A percentile compares a stretch with the other conserved stretches of the same genome.
These are phyloP conservation scores for Microcyclospora pomicola DNA, from an alignment of 2,329 filamentous ascomycete genomes.

Conservation along the genomic window DNA sequence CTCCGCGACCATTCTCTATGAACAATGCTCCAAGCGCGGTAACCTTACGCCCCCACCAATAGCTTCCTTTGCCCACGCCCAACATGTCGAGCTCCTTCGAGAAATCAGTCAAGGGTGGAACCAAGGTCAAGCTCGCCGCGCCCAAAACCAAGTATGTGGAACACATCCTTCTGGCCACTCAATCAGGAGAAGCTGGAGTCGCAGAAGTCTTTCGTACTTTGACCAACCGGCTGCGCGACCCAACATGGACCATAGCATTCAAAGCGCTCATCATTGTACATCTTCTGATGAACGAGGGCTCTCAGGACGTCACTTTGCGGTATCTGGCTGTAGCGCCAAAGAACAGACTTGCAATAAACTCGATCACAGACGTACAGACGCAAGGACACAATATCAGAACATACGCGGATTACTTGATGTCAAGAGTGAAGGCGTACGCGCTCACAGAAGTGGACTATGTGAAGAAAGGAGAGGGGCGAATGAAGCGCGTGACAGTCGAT, in stretches of 20 bases:
- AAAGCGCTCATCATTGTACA: constrained; percentile 93
- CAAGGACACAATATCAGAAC: constrained; percentile 90
- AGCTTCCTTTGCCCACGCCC: not conserved
- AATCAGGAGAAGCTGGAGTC: constrained; percentile 86
- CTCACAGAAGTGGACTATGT: constrained; percentile 87
- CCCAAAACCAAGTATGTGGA: constrained; percentile 99
- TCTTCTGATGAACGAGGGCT: constrained; percentile 92
- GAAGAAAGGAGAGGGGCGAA: constrained; percentile 60
- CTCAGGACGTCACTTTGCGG: constrained; percentile 71
- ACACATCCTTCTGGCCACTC: constrained; percentile 88
- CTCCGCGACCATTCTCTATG: not conserved
- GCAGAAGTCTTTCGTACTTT: constrained; percentile 90
- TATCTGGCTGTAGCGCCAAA: constrained; percentile 67
- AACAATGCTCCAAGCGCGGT: constrained; percentile 1
- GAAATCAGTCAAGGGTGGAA: constrained; percentile 97
- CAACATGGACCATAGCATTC: constrained; percentile 99
- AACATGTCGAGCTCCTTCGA: constrained; percentile 80
- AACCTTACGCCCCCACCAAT: not conserved
- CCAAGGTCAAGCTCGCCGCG: constrained; percentile 85
- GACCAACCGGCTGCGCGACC: constrained; percentile 77
- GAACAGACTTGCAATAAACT: constrained; percentile 72
- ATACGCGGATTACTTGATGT: constrained; percentile 75
- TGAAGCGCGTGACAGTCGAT: constrained; percentile 77
- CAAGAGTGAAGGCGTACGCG: constrained; percentile 68
- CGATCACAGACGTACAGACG: constrained; percentile 86